Conservation (phyloP, 805 yeast species). For the Lachancea dasiensis region DNA sequence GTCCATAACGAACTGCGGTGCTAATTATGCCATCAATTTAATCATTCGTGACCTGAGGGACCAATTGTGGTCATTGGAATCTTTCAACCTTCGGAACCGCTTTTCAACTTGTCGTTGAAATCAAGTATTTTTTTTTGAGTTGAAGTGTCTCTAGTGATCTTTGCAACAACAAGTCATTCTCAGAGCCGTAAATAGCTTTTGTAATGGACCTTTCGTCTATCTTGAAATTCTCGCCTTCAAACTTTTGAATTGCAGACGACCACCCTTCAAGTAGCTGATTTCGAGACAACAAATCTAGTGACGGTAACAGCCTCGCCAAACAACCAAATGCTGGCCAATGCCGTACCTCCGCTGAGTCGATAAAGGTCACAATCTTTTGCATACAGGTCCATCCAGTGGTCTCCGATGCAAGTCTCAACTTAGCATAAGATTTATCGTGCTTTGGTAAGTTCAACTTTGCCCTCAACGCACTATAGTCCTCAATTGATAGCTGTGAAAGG, state of each 20-base stretch:
- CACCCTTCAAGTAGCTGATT: slow-evolving; percentile 11
- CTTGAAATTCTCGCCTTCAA: slow-evolving; percentile 1
- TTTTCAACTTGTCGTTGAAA: not conserved
- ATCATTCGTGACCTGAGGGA: not conserved
- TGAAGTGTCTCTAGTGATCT: slow-evolving; percentile 1
- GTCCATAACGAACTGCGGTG: not conserved
- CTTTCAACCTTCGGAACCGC: no score
- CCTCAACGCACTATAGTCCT: not conserved
- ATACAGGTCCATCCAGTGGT: no score
- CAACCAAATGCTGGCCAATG: slow-evolving; percentile 28
- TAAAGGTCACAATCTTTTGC: slow-evolving; percentile 2
- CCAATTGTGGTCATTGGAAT: not conserved
- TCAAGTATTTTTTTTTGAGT: not conserved
- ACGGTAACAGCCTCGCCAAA: slow-evolving; percentile 10
- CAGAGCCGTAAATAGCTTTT: not conserved
- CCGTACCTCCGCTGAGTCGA: slow-evolving; percentile 15
- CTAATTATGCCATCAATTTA: not conserved
- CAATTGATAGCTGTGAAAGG: not conserved
- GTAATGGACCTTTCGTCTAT: not conserved
- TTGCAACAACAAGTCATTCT: not conserved
- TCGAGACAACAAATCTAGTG: not conserved
- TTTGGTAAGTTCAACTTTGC: no score
- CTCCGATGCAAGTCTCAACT: no score
- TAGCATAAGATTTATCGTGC: no score
- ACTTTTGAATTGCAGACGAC: slow-evolving; percentile 12